Base-by-base conservation (phyloP, 805 yeast genomes). In the Candida caryicola region DNA sequence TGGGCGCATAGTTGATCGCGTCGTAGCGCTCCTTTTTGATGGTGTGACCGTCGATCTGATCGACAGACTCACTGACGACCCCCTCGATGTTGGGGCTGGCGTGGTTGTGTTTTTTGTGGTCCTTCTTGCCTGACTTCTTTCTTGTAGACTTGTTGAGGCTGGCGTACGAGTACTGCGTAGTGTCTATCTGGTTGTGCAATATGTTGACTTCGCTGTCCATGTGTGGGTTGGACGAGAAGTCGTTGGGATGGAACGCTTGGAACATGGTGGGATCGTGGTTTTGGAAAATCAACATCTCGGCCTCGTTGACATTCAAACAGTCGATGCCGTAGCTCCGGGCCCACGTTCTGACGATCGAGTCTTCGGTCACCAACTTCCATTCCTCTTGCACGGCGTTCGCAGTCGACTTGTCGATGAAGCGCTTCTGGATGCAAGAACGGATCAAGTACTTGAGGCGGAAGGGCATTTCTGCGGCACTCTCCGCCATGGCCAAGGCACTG, bases 311-410 rank as follows among this genome's bases (percentile, higher is more conserved):
- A 47, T 71, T 64, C 57, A 78, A 46, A 46, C 80, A 71, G 33
- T 69, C 66, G 47, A 83, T 54, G n/a, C 79, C 73, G 50, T 66
- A 70, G 55, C 84, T 62, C 43, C 60, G 57, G 33, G 76, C 64
- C 87, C 85, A 73, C 30, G 73, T 66, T 39, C 63, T 60, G 12
- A 79, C 71, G 3, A 70, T 64, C 2, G 69, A 52, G 47, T 81
- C 86, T 53, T 83, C 91, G 4, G 86, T 74, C 4, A 82, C 68
- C 17, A 82, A 57, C 17, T 65, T 62, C 89, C 89, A 83, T 25
- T 67, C 58, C 19, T 55, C 55, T 3, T 34, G 37, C 16, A 46
- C 44, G n/a, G 49, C 25, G 5, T 32, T 32, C 28, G 59, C 59
- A 6, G 49, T 46, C 26, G 57, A 61, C 25, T 62, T 62, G 31